Evolutionary conservation across 2,329 filamentous ascomycete genomes (phyloP).

Genomic region (Fusarium sp.): DNA sequence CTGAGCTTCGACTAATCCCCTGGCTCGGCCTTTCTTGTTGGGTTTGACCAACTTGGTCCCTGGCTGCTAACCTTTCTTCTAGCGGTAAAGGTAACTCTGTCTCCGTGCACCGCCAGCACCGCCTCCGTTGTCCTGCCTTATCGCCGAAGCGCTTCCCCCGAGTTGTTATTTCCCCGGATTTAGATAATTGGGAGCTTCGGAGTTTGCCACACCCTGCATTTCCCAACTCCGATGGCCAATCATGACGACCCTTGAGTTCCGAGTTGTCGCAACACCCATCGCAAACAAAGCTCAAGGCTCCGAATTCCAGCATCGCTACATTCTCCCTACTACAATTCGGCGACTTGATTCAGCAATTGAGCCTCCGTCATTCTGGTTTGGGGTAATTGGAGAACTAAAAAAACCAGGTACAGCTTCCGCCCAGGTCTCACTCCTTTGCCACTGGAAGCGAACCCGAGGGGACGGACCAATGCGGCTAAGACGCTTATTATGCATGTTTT

Average conservation of each 20-base stretch:
- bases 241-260: background rate
- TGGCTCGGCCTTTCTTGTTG: background rate
- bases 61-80: constrained; percentile 11
- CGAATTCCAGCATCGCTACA: background rate
- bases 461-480: constrained; percentile 2
- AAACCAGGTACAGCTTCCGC: background rate
- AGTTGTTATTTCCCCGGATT: constrained; percentile 39
- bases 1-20: constrained; percentile 1
- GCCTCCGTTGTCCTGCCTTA: constrained; percentile 21
- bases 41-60: background rate
- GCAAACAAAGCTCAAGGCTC: constrained; percentile 15
- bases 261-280: no score
- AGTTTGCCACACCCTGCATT: constrained; percentile 36
- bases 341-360: background rate
- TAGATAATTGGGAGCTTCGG: constrained; percentile 38
- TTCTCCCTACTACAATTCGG: background rate
- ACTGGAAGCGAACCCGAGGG: constrained; percentile 13
- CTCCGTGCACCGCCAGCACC: constrained; percentile 14
- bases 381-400: constrained; percentile 1
- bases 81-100: constrained; percentile 3
- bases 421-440: background rate
- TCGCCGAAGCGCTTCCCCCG: constrained; percentile 31
- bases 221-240: constrained; percentile 32
- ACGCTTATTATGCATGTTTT: constrained; percentile 11
- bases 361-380: background rate